Conservation (phyloP, 108 stramenopile species). For the Skeletonema grethae region DNA sequence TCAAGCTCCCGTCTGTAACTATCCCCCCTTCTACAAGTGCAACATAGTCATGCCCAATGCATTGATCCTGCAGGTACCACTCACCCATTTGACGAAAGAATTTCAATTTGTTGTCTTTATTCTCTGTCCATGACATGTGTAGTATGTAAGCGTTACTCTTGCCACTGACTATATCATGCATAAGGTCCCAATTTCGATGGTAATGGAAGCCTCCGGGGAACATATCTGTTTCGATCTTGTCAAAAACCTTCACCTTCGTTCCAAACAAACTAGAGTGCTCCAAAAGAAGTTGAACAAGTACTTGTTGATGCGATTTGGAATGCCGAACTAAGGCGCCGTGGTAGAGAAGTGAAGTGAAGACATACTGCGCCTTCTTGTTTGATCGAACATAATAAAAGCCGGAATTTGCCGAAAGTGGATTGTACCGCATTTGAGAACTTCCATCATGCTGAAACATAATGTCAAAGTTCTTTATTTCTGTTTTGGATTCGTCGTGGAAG, state of each 20-base stretch:
- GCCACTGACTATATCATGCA: conserved; percentile 39
- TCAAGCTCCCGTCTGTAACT: conserved; percentile 30
- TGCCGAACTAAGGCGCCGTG: conserved; percentile 36
- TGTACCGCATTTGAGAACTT: conserved; percentile 42
- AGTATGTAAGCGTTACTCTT: conserved; percentile 44
- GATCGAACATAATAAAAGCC: conserved; percentile 65
- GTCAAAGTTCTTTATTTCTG: conserved; percentile 46
- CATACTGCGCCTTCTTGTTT: conserved; percentile 52
- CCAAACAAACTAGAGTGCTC: conserved; percentile 56
- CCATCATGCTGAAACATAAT: conserved; percentile 68
- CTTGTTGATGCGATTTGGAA: conserved; percentile 50
- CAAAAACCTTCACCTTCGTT: conserved; percentile 58
- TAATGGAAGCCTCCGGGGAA: conserved; percentile 56
- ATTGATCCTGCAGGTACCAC: conserved; percentile 70
- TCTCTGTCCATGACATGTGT: conserved; percentile 58
- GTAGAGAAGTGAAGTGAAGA: conserved; percentile 50
- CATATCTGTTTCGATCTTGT: conserved; percentile 25
- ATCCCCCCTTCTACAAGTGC: conserved; percentile 13
- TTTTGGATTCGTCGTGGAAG: conserved; percentile 46
- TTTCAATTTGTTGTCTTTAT: conserved; percentile 52
- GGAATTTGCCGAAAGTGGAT: conserved; percentile 56
- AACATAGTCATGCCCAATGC: conserved; percentile 37
- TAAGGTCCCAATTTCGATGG: conserved; percentile 44
- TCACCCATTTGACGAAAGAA: conserved; percentile 62
- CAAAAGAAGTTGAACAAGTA: conserved; percentile 34